Evolutionary conservation across 495 filamentous ascomycete genomes (phyloP).

Genomic region (Daldinia loculata): DNA sequence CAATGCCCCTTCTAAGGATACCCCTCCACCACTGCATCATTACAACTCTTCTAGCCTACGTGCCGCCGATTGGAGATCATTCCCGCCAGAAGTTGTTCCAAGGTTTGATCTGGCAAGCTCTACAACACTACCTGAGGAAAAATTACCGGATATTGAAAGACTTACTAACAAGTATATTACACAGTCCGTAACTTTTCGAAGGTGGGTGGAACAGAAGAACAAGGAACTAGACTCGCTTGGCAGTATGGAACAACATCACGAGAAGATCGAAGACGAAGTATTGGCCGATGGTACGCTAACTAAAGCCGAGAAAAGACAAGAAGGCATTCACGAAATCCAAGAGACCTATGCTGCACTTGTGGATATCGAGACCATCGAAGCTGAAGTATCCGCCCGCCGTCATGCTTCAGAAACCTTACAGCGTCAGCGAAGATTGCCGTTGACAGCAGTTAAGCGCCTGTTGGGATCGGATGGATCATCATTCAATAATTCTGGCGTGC

Average conservation of each 20-base stretch:
- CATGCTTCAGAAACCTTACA: constrained; percentile 1
- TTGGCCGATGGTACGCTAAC: not conserved
- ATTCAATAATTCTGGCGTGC: not conserved
- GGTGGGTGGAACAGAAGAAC: constrained; percentile 25
- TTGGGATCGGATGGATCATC: constrained; percentile 20
- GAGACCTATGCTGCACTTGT: not conserved
- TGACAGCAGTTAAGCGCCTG: constrained; percentile 29
- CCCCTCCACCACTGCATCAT: not conserved
- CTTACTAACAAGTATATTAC: constrained; percentile 19
- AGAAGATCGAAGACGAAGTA: not conserved
- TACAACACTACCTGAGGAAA: not conserved
- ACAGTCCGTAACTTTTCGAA: constrained; percentile 30
- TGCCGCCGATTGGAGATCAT: constrained; percentile 3
- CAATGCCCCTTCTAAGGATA: not conserved
- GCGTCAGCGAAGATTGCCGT: not conserved
- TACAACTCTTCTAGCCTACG: not conserved
- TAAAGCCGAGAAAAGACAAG: constrained; percentile 5
- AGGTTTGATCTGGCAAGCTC: not conserved
- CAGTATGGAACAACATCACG: not conserved
- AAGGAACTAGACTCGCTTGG: constrained; percentile 12
- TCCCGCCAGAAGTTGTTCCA: constrained; percentile 9
- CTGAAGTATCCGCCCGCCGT: constrained; percentile 5
- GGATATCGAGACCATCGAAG: constrained; percentile 16
- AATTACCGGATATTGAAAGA: constrained; percentile 15
- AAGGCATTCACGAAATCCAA: not conserved